phyloP scores from a whole-genome alignment of 2,329 filamentous ascomycete genomes.

The Elsinoe necatrix region DNA sequence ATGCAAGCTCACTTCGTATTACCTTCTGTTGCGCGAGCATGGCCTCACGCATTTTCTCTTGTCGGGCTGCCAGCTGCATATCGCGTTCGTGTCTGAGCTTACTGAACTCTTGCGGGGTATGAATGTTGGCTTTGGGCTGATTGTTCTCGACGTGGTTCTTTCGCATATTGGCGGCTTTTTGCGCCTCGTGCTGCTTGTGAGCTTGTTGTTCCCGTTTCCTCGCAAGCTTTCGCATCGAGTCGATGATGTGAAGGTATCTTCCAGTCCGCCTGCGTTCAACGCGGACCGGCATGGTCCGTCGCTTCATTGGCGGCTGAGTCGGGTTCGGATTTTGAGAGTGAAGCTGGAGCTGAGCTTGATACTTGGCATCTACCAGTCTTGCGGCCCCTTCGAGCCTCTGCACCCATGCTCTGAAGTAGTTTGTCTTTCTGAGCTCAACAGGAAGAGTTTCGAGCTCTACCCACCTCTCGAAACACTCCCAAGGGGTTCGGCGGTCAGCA shows the following conservation, averaged over 20 bases:
- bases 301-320: constrained; percentile 49
- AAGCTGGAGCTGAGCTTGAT: constrained; percentile 50
- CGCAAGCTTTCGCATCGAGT: constrained; percentile 89
- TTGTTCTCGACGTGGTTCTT: constrained; percentile 59
- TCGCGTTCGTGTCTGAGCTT: constrained; percentile 82
- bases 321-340: constrained; percentile 41
- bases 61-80: constrained; percentile 51
- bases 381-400: constrained; percentile 55
- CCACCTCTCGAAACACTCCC: constrained; percentile 99
- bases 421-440: constrained; percentile 86
- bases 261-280: constrained; percentile 82
- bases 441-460: constrained; percentile 84
- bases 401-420: constrained; percentile 78
- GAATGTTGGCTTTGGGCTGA: constrained; percentile 49
- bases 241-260: constrained; percentile 79
- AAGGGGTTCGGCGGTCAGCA: constrained; percentile 82
- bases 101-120: constrained; percentile 87
- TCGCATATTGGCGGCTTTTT: constrained; percentile 63
- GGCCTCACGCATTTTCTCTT: constrained; percentile 55
- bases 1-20: neutral
- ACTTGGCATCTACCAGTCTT: constrained; percentile 49
- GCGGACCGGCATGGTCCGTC: constrained; percentile 68
- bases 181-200: constrained; percentile 76
- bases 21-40: constrained; percentile 42
- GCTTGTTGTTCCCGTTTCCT: constrained; percentile 82